Evolutionary conservation across 345 rosid species (phyloP).

Genomic region (Carallia pectinifolia): DNA sequence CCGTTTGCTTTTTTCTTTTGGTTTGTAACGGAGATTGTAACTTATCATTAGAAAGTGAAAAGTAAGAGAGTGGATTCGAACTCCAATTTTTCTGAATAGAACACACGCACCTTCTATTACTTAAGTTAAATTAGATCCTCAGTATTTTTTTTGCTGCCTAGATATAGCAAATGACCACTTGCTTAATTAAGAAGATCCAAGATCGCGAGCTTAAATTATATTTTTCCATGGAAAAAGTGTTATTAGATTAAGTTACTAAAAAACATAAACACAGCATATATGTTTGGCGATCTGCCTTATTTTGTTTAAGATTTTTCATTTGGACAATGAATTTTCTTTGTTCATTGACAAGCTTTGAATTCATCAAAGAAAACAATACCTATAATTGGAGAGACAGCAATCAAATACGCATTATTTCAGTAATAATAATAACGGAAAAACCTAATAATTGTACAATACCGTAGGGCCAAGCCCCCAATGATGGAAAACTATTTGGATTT

Average conservation of each 20-base stretch:
- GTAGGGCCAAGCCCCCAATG: not conserved
- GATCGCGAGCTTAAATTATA: not conserved
- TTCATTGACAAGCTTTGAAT: constrained; percentile 4
- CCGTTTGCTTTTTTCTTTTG: too few species aligned
- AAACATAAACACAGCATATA: constrained; percentile 1
- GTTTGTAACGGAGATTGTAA: too few species aligned
- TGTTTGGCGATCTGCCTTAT: not conserved
- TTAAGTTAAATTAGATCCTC: too few species aligned
- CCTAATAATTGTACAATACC: not conserved
- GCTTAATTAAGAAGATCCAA: not conserved
- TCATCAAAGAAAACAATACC: not conserved
- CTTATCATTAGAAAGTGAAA: too few species aligned
- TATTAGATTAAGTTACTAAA: not conserved
- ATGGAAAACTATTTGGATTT: not conserved
- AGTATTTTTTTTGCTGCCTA: not conserved
- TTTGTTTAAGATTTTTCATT: not conserved
- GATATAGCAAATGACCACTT: not conserved
- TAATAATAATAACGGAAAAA: not conserved
- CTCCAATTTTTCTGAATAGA: too few species aligned
- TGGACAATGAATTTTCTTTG: too few species aligned
- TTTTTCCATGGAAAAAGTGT: not conserved
- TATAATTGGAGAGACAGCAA: not conserved
- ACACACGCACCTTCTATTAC: too few species aligned
- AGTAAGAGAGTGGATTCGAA: too few species aligned
- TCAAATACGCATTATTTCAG: not conserved